phyloP scores from a whole-genome alignment of 148 eudicot genomes.

The Dianthus caryophyllus region DNA sequence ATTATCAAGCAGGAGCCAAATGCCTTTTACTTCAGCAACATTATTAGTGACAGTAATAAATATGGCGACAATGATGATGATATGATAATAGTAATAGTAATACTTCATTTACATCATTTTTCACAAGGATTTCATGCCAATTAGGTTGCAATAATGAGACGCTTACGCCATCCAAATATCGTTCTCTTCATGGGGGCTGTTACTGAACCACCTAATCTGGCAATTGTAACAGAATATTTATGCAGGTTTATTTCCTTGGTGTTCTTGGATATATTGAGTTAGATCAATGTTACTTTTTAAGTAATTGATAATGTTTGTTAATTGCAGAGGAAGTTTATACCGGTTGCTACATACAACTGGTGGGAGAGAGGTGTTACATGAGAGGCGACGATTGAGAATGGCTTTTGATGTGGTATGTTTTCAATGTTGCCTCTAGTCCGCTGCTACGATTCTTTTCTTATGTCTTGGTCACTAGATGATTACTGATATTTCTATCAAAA shows the following conservation, averaged over 20 bases:
- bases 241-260: constrained; percentile 53
- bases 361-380: constrained; percentile 66
- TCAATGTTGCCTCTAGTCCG: neutral
- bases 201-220: constrained; percentile 88
- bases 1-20: too few species aligned
- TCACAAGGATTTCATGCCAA: constrained; percentile 13
- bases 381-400: constrained; percentile 85
- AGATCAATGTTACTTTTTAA: neutral
- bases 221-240: constrained; percentile 92
- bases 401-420: constrained; percentile 87
- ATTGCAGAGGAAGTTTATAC: constrained; percentile 49
- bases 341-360: constrained; percentile 75
- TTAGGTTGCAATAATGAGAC: constrained; percentile 89
- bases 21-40: too few species aligned
- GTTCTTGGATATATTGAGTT: neutral
- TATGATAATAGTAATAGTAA: too few species aligned
- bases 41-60: too few species aligned
- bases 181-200: constrained; percentile 99
- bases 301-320: neutral
- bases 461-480: constrained; percentile 2
- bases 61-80: too few species aligned
- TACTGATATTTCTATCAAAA: neutral
- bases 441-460: neutral
- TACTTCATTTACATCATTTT: too few species aligned
- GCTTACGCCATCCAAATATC: constrained; percentile 92